Evolutionary conservation across 352 stramenopile genomes (phyloP).

Genomic region (Globisporangium recalcitrans): DNA sequence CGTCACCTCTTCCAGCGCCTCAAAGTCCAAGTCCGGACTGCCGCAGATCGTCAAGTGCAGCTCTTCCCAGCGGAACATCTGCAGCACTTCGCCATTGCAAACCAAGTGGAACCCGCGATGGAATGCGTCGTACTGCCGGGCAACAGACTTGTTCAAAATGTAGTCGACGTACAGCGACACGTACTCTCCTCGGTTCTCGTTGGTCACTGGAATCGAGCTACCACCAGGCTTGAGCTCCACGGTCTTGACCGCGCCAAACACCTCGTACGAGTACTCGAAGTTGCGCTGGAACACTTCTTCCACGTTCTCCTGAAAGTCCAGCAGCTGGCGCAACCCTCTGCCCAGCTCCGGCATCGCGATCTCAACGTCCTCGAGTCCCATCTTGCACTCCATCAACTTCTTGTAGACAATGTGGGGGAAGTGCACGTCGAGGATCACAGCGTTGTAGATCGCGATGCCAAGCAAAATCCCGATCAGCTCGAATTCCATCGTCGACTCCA

Average conservation of each 20-base stretch:
- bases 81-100: constrained; percentile 61
- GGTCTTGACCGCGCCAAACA: constrained; percentile 76
- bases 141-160: constrained; percentile 53
- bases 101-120: constrained; percentile 74
- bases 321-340: constrained; percentile 53
- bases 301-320: constrained; percentile 66
- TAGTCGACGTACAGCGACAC: constrained; percentile 72
- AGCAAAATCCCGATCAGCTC: constrained; percentile 82
- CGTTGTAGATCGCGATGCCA: constrained; percentile 82
- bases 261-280: constrained; percentile 80
- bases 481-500: constrained; percentile 82
- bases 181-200: constrained; percentile 64
- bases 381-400: constrained; percentile 54
- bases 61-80: constrained; percentile 81
- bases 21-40: constrained; percentile 70
- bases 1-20: constrained; percentile 64
- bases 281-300: constrained; percentile 65
- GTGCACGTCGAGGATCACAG: constrained; percentile 75
- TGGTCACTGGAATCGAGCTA: constrained; percentile 54
- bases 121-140: constrained; percentile 64
- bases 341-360: constrained; percentile 50
- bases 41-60: constrained; percentile 73
- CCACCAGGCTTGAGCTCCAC: constrained; percentile 67
- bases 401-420: constrained; percentile 84
- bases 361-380: constrained; percentile 60